Evolutionary conservation across 495 filamentous ascomycete genomes (phyloP).

Genomic region (Talaromyces thailandensis): DNA sequence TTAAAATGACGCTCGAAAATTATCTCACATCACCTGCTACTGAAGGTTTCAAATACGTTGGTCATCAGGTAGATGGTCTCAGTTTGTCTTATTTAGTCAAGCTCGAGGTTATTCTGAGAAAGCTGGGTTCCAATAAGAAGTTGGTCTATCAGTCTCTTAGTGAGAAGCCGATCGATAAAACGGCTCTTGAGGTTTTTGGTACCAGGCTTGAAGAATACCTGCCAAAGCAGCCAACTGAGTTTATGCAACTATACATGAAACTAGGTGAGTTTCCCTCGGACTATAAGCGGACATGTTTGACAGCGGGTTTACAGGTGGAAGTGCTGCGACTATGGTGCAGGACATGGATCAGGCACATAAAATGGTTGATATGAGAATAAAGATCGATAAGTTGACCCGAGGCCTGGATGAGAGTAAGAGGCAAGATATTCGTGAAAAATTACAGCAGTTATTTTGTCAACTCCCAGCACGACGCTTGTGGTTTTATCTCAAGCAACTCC

Average conservation of each 20-base stretch:
- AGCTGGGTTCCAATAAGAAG: conserved; percentile 5
- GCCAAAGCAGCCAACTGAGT: conserved; percentile 3
- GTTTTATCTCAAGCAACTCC: conserved; percentile 9
- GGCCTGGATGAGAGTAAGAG: conserved; percentile 7
- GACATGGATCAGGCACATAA: conserved; percentile 11
- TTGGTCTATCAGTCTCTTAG: conserved; percentile 5
- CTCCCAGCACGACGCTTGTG: conserved; percentile 8
- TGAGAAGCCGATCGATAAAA: neutral
- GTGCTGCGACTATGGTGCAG: neutral
- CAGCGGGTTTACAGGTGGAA: conserved; percentile 7
- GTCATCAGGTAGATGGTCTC: conserved; percentile 2
- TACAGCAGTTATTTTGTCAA: conserved; percentile 10
- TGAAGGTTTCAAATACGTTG: neutral
- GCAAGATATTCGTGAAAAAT: conserved; percentile 9
- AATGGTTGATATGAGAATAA: conserved; percentile 12
- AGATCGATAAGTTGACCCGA: conserved; percentile 10
- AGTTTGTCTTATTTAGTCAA: conserved; percentile 9
- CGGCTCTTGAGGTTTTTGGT: conserved; percentile 3
- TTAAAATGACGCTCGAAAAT: neutral
- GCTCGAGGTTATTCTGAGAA: conserved; percentile 4
- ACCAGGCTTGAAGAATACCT: neutral
- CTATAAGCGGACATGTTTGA: neutral
- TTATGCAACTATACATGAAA: conserved; percentile 7
- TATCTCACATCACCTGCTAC: conserved; percentile 4
- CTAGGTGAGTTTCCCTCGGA: conserved; percentile 9